Base-by-base conservation (phyloP, 306 rosid genomes). In the Glycine latifolia region DNA sequence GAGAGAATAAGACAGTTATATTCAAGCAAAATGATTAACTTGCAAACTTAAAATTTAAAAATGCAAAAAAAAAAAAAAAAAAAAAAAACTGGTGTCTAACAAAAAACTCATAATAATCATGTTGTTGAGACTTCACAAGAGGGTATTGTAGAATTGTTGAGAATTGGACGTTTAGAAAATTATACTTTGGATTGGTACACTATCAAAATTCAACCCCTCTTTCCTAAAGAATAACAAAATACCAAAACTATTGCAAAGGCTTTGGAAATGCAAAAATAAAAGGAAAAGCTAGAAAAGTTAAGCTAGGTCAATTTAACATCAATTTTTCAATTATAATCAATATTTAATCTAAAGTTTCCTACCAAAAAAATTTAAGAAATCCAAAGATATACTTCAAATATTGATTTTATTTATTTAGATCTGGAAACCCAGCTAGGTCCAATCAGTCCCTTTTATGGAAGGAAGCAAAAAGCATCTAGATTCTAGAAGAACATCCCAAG, bases 31-130 rank as follows among this genome's bases (percentile, higher is more conserved):
- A 76, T 41, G 47, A 69, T 41, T 14, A 80, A 68, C 47, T 76
- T 35, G 20, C 65, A 81, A 62, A 15, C 26, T 62, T 33, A 54
- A 81, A 62, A 15, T 15, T 62, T 33, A 54, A 55, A 63, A 44
- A 41, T 67, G 20, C 17, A 12, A 37, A 41, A 47, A 8, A 35
- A 3, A 35, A 35, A 35, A 35, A 35, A 3, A 35, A 35, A 35
- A 35, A 4, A 3, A 26, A 65, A 67, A 9, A 82, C 43, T 33
- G 6, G 53, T 35, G 1, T 65, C 8, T 41, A 54, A 4, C 37
- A 43, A 79, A 44, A 70, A 77, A 8, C 44, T 16, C 13, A 35
- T 26, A 49, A 20, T 8, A 78, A 67, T 67, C 44, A 11, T 54
- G 2, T 41, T 52, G 76, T 67, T 39, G 67, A 62, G 68, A 65